A percentile compares a stretch with the other conserved stretches of the same genome.
phyloP scores from a whole-genome alignment of 306 rosid species.

The Oxytropis ochrocephala region DNA sequence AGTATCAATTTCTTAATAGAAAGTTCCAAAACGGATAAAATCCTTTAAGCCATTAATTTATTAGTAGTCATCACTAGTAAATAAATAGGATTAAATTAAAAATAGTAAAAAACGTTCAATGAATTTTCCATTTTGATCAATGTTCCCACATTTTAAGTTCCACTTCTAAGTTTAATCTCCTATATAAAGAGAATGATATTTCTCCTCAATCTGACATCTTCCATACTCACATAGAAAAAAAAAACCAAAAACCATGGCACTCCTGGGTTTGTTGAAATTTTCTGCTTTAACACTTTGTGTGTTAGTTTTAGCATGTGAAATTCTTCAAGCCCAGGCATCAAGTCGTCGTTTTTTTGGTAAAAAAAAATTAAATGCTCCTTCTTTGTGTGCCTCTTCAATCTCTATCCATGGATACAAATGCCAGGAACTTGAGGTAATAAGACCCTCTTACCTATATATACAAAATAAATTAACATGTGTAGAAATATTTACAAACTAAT shows the following conservation, averaged over 20 bases:
- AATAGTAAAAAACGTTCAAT: neutral
- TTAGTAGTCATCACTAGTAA: too few relatives aligned
- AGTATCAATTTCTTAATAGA: too few relatives aligned
- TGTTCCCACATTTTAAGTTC: neutral
- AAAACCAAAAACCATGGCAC: conserved; percentile 19
- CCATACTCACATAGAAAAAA: neutral
- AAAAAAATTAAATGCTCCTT: neutral
- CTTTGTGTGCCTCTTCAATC: conserved; percentile 46
- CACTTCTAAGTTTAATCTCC: neutral
- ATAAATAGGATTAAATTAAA: neutral
- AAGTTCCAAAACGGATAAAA: too few relatives aligned
- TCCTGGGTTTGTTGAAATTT: neutral
- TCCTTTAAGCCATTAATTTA: too few relatives aligned
- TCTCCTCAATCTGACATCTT: neutral
- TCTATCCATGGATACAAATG: conserved; percentile 58
- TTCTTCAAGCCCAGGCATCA: conserved; percentile 25
- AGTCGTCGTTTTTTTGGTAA: neutral
- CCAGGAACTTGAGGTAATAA: conserved; percentile 58
- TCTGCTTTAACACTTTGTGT: conserved; percentile 16
- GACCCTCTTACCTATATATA: neutral
- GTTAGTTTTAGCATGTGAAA: conserved; percentile 18
- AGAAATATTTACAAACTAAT: too few relatives aligned
- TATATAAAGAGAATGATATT: neutral
- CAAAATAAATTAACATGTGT: neutral
- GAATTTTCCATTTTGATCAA: neutral